phyloP scores from a whole-genome alignment of 75 land plant genomes.

The Azolla pinnata region DNA sequence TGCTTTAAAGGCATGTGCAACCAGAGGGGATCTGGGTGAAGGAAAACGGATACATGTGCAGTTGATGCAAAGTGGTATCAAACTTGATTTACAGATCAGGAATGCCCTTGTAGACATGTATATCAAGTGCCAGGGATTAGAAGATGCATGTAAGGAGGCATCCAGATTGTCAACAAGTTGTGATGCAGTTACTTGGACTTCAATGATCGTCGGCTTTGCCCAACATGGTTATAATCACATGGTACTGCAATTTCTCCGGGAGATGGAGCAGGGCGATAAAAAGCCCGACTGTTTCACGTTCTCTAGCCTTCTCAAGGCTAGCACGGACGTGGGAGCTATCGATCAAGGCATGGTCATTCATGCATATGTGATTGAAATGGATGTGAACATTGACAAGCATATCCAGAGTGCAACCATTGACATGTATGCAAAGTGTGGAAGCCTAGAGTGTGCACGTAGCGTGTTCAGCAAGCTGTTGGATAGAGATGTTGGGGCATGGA shows the following conservation, averaged over 20 bases:
- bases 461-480: slow-evolving; percentile 29
- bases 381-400: slow-evolving; percentile 30
- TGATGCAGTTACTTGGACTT: slow-evolving; percentile 49
- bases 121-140: slow-evolving; percentile 37
- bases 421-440: slow-evolving; percentile 62
- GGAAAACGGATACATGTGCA: slow-evolving; percentile 39
- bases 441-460: slow-evolving; percentile 32
- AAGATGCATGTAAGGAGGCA: slow-evolving; percentile 27
- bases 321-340: slow-evolving; percentile 10
- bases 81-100: slow-evolving; percentile 12
- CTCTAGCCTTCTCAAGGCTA: slow-evolving; percentile 36
- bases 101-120: slow-evolving; percentile 58
- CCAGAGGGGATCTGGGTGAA: slow-evolving; percentile 14
- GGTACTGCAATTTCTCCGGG: slow-evolving; percentile 17
- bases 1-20: slow-evolving; percentile 28
- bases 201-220: slow-evolving; percentile 35
- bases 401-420: slow-evolving; percentile 45
- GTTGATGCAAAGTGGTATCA: slow-evolving; percentile 22
- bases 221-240: slow-evolving; percentile 15
- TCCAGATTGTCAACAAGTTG: slow-evolving; percentile 17
- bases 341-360: slow-evolving; percentile 32
- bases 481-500: slow-evolving; percentile 48
- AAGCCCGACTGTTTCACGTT: slow-evolving; percentile 25
- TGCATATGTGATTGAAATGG: slow-evolving; percentile 27
- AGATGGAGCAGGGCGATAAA: slow-evolving; percentile 33